Conservation (phyloP, 2,329 filamentous ascomycete genomes). For the Pseudogymnoascus sp. region DNA sequence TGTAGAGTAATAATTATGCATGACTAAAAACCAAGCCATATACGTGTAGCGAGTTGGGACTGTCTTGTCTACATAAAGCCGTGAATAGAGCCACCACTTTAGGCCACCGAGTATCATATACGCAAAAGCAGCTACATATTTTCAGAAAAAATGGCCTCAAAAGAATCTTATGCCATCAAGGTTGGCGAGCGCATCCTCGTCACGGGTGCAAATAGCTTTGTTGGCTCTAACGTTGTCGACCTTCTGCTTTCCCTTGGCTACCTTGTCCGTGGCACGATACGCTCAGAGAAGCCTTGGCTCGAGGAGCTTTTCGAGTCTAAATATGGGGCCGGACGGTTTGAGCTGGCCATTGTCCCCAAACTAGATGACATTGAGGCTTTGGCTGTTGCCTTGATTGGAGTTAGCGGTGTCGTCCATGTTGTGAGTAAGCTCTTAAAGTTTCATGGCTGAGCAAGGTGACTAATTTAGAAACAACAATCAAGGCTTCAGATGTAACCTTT, state of each 20-base stretch:
- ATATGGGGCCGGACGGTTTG: neutral
- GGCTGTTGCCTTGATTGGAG: neutral
- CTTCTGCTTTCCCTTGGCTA: slow-evolving; percentile 5
- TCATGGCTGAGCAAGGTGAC: neutral
- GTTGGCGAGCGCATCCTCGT: slow-evolving; percentile 4
- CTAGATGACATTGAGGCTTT: neutral
- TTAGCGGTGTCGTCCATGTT: neutral
- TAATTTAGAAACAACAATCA: neutral
- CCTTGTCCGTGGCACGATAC: slow-evolving; percentile 6
- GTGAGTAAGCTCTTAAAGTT: neutral
- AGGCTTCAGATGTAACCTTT: neutral
- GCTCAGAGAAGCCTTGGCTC: slow-evolving; percentile 8
- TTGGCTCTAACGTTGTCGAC: slow-evolving; percentile 6
- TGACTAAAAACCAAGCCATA: too few species aligned
- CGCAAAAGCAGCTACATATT: too few species aligned
- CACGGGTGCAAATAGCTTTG: slow-evolving; percentile 8
- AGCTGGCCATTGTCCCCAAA: neutral
- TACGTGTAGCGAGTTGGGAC: too few species aligned
- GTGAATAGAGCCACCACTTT: too few species aligned
- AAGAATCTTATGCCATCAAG: neutral
- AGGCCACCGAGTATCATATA: too few species aligned
- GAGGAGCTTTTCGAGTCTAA: neutral
- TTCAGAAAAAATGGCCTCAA: neutral
- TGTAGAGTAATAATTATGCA: too few species aligned
- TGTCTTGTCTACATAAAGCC: too few species aligned